Evolutionary conservation across 495 filamentous ascomycete genomes (phyloP), one percentile per base, ranked within the genome.

Genomic region (Penicillium manginii): DNA sequence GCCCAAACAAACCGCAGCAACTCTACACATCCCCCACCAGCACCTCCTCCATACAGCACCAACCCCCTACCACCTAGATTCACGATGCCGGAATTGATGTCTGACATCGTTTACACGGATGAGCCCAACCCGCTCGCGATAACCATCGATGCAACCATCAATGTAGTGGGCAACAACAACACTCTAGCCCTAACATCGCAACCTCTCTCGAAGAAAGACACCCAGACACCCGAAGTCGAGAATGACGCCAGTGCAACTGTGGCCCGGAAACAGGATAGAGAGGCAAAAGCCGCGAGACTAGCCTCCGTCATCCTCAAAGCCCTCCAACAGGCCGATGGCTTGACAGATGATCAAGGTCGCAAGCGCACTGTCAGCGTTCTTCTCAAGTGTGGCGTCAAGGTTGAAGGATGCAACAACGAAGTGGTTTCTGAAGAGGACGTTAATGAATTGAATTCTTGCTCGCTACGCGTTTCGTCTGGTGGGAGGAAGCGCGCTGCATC

Each of bases 121-220:
- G 57, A 35, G 29, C 42, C 22, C 3, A 50, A 19, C 6, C 59
- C 62, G 1, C 60, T 72, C 32, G 68, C 58, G 12, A 77, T 80
- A 50, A 55, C 63, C 33, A 69, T 80, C 48, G 71, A 78, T 52
- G 58, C 64, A 15, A 73, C 73, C 8, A 77, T 78, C 60, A 60
- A 50, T 32, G 57, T 79, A 11, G 50, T 52, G 6, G 76, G 78
- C 11, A 60, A 74, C 42, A 60, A 52, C 17, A 80, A 75, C 60
- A 66, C 52, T 6, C 52, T 79, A 32, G 40, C 60, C 19, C 50
- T 80, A 19, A 52, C 75, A 7, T 64, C 61, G 14, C 37, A 55
- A 37, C 50, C 64, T 17, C 2, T 19, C 29, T 9, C 33, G 48
- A 33, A 58, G 22, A 58, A 19, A 7, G 48, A 43, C 17, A 14